Conservation (phyloP, 176 grass and related monocot species). For the Ensete ventricosum region DNA sequence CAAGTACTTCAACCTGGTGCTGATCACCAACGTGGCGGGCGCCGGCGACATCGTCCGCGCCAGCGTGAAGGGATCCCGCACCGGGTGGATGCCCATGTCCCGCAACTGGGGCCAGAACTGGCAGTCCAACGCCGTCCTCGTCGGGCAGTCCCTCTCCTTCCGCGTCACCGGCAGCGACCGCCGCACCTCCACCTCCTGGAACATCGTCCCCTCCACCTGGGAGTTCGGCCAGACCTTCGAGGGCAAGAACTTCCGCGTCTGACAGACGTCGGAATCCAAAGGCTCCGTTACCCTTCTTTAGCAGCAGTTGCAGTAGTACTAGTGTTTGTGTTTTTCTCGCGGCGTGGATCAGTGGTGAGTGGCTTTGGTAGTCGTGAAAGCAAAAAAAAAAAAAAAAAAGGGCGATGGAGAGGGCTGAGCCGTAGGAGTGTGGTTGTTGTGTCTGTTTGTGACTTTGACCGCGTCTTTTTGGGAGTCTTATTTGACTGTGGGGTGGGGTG, state of each 20-base stretch:
- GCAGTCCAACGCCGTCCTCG: slow-evolving; percentile 24
- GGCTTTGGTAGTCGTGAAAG: no score
- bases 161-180: slow-evolving; percentile 26
- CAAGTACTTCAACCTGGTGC: slow-evolving; percentile 27
- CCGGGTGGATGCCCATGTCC: slow-evolving; percentile 21
- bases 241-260: slow-evolving; percentile 20
- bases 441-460: neutral
- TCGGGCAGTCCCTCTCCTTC: slow-evolving; percentile 20
- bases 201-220: slow-evolving; percentile 13
- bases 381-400: no score
- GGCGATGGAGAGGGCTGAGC: no score
- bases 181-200: slow-evolving; percentile 24
- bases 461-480: neutral
- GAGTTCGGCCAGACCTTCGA: slow-evolving; percentile 29
- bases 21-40: slow-evolving; percentile 25
- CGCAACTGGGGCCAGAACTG: slow-evolving; percentile 31
- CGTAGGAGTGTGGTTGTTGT: neutral
- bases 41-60: slow-evolving; percentile 17
- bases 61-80: slow-evolving; percentile 20
- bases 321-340: neutral
- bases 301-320: neutral
- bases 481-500: neutral
- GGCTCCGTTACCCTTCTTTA: neutral
- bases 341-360: no score
- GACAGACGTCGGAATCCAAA: neutral